A percentile compares a stretch with the other conserved stretches of the same genome.
Conservation (phyloP, 164 flowering plant species). For the Nymphaea thermarum region DNA sequence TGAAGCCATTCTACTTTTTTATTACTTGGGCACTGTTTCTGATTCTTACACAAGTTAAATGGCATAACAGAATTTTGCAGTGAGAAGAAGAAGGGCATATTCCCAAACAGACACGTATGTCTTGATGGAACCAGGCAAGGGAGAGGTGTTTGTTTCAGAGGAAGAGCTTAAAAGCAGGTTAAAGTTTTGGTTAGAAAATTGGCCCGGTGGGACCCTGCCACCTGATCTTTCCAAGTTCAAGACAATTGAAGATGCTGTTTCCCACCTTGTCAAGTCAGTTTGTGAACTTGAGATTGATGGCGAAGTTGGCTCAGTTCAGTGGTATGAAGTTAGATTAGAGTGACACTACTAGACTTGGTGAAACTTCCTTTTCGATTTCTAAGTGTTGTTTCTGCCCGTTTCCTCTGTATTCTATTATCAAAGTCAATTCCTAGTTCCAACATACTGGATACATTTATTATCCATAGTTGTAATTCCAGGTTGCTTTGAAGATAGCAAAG, state of each 20-base stretch:
- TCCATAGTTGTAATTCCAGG: too few species aligned
- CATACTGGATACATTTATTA: too few species aligned
- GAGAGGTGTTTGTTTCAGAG: conserved; percentile 63
- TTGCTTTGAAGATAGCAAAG: too few species aligned
- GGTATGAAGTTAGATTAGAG: conserved; percentile 77
- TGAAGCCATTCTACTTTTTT: neutral
- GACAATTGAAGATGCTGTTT: conserved; percentile 53
- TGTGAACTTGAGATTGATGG: conserved; percentile 89
- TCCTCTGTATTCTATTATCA: too few species aligned
- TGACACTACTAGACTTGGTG: conserved; percentile 1
- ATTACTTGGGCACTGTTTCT: neutral
- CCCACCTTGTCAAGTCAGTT: conserved; percentile 55
- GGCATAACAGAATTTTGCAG: conserved; percentile 26
- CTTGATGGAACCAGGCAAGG: conserved; percentile 64
- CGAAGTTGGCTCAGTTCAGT: conserved; percentile 76
- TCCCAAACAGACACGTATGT: conserved; percentile 51
- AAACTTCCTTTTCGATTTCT: too few species aligned
- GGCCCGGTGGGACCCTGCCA: conserved; percentile 63
- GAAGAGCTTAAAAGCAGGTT: conserved; percentile 48
- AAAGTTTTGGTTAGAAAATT: conserved; percentile 65
- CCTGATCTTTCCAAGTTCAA: conserved; percentile 64
- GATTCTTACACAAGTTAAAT: neutral
- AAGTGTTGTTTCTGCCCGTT: too few species aligned
- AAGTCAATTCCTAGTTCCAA: too few species aligned
- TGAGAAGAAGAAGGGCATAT: conserved; percentile 54